These are phyloP conservation scores for Cucumis cinereus DNA, from an alignment of 306 rosid genomes.

Conservation along the genomic window DNA sequence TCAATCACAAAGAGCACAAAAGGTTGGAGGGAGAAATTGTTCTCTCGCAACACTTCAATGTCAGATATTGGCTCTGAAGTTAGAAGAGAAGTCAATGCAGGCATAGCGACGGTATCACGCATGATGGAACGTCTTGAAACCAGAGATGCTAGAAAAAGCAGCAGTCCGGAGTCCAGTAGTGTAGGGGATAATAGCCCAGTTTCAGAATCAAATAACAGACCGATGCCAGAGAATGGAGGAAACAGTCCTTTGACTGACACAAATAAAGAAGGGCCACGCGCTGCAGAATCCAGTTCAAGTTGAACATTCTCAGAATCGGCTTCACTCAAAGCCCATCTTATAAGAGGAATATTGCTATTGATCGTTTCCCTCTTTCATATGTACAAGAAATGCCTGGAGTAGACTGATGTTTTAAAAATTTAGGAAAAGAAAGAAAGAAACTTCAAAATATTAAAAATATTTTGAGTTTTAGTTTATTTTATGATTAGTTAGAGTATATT, in stretches of 20 bases:
- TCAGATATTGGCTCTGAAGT: constrained; percentile 81
- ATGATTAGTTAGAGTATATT: neutral
- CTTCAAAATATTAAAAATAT: neutral
- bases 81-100: constrained; percentile 70
- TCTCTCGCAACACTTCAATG: constrained; percentile 72
- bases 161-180: constrained; percentile 33
- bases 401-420: neutral
- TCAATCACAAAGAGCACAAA: constrained; percentile 87
- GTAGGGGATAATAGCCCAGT: constrained; percentile 32
- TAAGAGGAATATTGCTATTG: constrained; percentile 20
- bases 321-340: constrained; percentile 21
- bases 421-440: neutral
- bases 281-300: constrained; percentile 73
- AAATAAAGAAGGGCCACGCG: constrained; percentile 30
- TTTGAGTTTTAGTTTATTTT: neutral
- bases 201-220: constrained; percentile 29
- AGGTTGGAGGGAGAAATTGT: constrained; percentile 94
- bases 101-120: constrained; percentile 72
- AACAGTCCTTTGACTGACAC: constrained; percentile 26
- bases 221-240: constrained; percentile 30
- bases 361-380: neutral
- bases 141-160: constrained; percentile 29
- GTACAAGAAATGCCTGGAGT: neutral
- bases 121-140: constrained; percentile 92
- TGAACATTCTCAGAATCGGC: constrained; percentile 21